phyloP scores from a whole-genome alignment of 768 basidiomycete genomes.

The Phlegmacium glaucopus region DNA sequence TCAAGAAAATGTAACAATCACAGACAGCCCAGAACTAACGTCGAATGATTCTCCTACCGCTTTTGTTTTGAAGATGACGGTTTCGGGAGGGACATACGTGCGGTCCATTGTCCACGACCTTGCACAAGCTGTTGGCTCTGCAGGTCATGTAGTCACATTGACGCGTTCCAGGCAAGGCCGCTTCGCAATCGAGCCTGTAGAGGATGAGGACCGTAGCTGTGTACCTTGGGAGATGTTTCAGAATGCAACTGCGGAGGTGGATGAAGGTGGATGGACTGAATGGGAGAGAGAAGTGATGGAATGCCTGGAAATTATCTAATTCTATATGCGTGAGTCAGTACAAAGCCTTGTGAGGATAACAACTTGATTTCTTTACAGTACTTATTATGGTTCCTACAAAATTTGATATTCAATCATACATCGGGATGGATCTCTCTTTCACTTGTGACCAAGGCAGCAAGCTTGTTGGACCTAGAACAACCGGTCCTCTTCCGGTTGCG shows the following conservation, averaged over 20 bases:
- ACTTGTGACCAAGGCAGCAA: background rate
- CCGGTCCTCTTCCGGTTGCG: conserved; percentile 18
- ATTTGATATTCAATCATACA: too few species aligned
- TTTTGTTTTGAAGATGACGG: conserved; percentile 88
- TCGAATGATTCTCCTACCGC: conserved; percentile 52
- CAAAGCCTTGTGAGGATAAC: too few species aligned
- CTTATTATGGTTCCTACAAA: too few species aligned
- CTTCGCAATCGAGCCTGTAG: conserved; percentile 52
- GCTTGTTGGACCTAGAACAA: background rate
- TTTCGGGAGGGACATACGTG: conserved; percentile 96
- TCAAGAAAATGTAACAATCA: conserved; percentile 35
- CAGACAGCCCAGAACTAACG: conserved; percentile 35
- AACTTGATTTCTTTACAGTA: too few species aligned
- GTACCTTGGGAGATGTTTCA: conserved; percentile 75
- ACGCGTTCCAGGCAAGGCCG: conserved; percentile 87
- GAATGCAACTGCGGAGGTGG: conserved; percentile 49
- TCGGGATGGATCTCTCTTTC: too few species aligned
- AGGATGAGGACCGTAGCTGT: conserved; percentile 56
- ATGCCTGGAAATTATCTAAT: conserved; percentile 55
- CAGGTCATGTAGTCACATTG: conserved; percentile 91
- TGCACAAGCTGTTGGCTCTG: conserved; percentile 76
- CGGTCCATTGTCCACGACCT: conserved; percentile 95
- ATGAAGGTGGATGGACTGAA: conserved; percentile 63
- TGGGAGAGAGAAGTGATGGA: conserved; percentile 86
- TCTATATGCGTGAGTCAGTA: too few species aligned